Conservation (phyloP, 129 eudicot species). For the Smallanthus sonchifolius region DNA sequence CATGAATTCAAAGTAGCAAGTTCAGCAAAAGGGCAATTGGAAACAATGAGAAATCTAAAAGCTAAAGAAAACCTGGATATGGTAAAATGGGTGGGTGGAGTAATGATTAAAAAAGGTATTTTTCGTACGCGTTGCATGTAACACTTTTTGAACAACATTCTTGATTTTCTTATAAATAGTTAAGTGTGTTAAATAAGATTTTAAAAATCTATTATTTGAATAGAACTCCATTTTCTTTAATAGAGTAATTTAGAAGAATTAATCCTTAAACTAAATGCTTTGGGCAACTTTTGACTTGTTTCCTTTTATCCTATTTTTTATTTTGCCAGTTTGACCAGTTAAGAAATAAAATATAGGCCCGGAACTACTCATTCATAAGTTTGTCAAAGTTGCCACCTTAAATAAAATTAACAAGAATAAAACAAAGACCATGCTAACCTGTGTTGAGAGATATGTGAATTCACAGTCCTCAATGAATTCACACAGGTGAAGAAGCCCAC, state of each 20-base stretch:
- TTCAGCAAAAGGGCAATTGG: conserved; percentile 17
- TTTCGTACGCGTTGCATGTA: not conserved
- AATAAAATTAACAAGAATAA: not conserved
- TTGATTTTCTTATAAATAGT: not conserved
- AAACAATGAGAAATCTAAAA: not conserved
- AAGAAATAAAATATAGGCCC: not conserved
- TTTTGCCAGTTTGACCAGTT: not conserved
- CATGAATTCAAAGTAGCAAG: not conserved
- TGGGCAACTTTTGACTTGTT: not conserved
- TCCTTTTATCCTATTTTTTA: not conserved
- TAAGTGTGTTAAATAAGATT: not conserved
- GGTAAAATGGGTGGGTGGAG: not conserved
- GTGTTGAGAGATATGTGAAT: conserved; percentile 94
- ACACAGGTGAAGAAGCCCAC: conserved; percentile 92
- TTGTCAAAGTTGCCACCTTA: not conserved
- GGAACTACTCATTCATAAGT: not conserved
- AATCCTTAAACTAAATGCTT: not conserved
- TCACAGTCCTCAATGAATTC: conserved; percentile 99
- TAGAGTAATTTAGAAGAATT: not conserved
- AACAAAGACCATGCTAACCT: conserved; percentile 41
- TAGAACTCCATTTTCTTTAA: not conserved
- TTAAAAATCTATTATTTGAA: not conserved
- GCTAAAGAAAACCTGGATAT: not conserved
- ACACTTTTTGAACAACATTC: not conserved
- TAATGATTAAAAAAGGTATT: not conserved